Percentiles rank a stretch among this genome's conserved stretches.
These are phyloP conservation scores for Saccharomycopsis sp. DNA, from an alignment of 805 yeast genomes.

Conservation along the genomic window DNA sequence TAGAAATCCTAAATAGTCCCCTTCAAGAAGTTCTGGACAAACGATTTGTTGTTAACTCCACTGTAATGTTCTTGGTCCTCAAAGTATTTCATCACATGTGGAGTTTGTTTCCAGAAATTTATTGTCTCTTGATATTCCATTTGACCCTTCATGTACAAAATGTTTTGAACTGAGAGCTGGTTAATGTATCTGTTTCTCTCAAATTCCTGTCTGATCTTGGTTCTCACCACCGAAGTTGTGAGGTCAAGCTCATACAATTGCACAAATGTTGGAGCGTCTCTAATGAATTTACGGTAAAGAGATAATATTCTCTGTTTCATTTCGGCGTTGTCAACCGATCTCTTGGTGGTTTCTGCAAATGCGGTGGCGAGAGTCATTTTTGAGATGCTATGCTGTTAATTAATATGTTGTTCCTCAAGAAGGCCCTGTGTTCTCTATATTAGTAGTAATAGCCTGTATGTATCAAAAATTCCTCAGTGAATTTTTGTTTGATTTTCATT, in stretches of 20 bases:
- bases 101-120: constrained; percentile 86
- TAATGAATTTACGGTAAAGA: constrained; percentile 66
- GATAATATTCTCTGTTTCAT: constrained; percentile 58
- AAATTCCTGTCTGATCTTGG: constrained; percentile 83
- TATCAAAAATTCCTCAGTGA: background rate
- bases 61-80: constrained; percentile 56
- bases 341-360: constrained; percentile 74
- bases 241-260: constrained; percentile 67
- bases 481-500: background rate
- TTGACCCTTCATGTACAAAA: constrained; percentile 73
- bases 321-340: constrained; percentile 53
- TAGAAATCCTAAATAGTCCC: constrained; percentile 29
- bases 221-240: constrained; percentile 72
- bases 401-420: background rate
- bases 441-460: background rate
- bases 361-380: constrained; percentile 68
- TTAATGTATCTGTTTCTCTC: constrained; percentile 75
- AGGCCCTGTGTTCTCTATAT: background rate
- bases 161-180: constrained; percentile 59
- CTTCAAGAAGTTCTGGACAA: constrained; percentile 68
- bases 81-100: constrained; percentile 78
- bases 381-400: background rate
- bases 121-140: constrained; percentile 86
- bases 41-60: constrained; percentile 50
- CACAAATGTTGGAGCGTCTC: constrained; percentile 52